phyloP scores from a whole-genome alignment of 83 land plant species.

The Diphasiastrum complanatum region DNA sequence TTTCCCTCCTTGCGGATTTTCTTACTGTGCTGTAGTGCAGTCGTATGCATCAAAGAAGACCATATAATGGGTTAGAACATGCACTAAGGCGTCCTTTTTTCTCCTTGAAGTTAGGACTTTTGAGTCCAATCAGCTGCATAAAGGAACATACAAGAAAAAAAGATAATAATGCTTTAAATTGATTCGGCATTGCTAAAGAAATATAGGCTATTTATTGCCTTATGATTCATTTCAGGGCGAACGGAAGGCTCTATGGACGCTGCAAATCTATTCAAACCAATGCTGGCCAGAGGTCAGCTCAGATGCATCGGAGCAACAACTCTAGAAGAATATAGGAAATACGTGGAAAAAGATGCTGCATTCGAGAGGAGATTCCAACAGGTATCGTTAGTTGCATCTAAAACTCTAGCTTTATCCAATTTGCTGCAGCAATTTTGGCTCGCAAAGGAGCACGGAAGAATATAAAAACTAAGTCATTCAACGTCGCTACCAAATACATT shows the following conservation, averaged over 20 bases:
- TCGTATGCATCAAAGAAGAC: neutral
- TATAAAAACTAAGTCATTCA: too few species aligned
- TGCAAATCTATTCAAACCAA: slow-evolving; percentile 61
- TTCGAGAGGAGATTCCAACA: slow-evolving; percentile 62
- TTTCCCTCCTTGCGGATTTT: too few species aligned
- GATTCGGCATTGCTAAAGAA: too few species aligned
- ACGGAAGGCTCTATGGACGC: slow-evolving; percentile 71
- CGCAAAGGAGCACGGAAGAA: too few species aligned
- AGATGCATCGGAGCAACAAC: slow-evolving; percentile 51
- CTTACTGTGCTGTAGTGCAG: too few species aligned
- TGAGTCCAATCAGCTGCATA: neutral
- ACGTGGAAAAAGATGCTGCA: slow-evolving; percentile 71
- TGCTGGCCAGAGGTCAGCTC: slow-evolving; percentile 61
- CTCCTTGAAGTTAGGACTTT: neutral
- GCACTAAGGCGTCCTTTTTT: neutral
- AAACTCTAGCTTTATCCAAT: too few species aligned
- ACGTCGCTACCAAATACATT: too few species aligned
- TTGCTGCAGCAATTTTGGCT: neutral
- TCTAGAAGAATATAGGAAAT: slow-evolving; percentile 57
- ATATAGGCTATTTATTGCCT: too few species aligned
- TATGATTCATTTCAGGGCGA: slow-evolving; percentile 28
- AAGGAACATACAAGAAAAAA: too few species aligned
- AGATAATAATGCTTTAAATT: too few species aligned
- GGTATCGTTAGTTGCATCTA: too few species aligned
- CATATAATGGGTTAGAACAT: too few species aligned